Evolutionary conservation across 139 green algal genomes (phyloP).

Genomic region (Protoeuglena noctilucae): DNA sequence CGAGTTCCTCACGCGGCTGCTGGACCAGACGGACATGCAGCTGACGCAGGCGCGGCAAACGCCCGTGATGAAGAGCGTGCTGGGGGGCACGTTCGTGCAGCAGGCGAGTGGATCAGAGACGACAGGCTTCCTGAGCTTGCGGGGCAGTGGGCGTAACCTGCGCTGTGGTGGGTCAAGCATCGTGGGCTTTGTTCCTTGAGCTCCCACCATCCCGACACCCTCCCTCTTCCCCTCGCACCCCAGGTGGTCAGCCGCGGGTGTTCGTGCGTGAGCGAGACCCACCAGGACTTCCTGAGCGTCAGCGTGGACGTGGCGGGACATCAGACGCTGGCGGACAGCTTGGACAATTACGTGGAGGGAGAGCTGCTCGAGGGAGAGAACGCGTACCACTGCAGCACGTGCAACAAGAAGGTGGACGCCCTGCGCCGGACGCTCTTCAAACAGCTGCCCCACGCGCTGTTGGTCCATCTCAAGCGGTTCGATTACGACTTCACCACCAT

Average conservation of each 20-base stretch:
- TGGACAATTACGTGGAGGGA: slow-evolving; percentile 47
- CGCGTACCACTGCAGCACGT: slow-evolving; percentile 63
- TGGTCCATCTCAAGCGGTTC: slow-evolving; percentile 74
- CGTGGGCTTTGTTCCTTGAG: background rate
- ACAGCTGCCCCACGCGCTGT: slow-evolving; percentile 46
- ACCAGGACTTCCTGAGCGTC: slow-evolving; percentile 20
- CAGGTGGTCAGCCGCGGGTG: background rate
- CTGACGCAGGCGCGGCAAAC: slow-evolving; percentile 20
- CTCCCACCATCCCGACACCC: too few species aligned
- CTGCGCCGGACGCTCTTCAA: slow-evolving; percentile 58
- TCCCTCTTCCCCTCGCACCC: slow-evolving; percentile 1
- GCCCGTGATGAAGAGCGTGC: slow-evolving; percentile 38
- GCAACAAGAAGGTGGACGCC: slow-evolving; percentile 53
- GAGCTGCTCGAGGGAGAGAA: slow-evolving; percentile 91
- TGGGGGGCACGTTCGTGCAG: slow-evolving; percentile 65
- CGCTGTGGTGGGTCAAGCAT: background rate
- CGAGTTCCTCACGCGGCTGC: slow-evolving; percentile 58
- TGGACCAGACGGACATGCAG: slow-evolving; percentile 52
- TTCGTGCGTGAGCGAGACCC: background rate
- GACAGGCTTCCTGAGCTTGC: slow-evolving; percentile 5
- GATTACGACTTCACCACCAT: slow-evolving; percentile 70
- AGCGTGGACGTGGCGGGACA: slow-evolving; percentile 27
- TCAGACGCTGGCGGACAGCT: slow-evolving; percentile 1
- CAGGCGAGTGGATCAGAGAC: slow-evolving; percentile 44
- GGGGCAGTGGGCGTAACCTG: background rate